phyloP scores from a whole-genome alignment of 805 yeast genomes.

The Nakazawaea populi region DNA sequence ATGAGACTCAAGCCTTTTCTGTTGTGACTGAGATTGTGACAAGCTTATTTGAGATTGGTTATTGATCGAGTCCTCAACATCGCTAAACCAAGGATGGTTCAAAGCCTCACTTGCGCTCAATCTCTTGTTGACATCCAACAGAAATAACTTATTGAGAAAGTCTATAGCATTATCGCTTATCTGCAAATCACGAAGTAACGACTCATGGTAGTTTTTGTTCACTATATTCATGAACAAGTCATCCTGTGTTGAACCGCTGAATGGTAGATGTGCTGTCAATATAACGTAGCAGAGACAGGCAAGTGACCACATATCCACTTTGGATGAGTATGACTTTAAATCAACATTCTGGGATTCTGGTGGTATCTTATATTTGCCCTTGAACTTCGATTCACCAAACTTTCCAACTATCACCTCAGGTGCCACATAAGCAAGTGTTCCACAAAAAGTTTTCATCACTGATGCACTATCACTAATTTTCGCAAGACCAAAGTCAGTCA shows the following conservation, averaged over 20 bases:
- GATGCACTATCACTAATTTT: constrained; percentile 81
- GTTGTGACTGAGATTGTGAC: constrained; percentile 69
- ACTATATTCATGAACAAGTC: constrained; percentile 73
- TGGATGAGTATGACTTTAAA: constrained; percentile 54
- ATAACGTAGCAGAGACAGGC: constrained; percentile 93
- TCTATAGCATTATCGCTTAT: constrained; percentile 28
- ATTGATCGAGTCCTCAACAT: constrained; percentile 17
- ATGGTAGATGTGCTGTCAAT: constrained; percentile 89
- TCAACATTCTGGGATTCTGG: constrained; percentile 13
- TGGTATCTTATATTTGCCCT: constrained; percentile 10
- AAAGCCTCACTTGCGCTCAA: constrained; percentile 74
- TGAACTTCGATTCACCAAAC: constrained; percentile 30
- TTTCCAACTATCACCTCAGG: constrained; percentile 79
- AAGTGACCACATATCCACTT: constrained; percentile 96
- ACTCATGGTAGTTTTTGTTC: constrained; percentile 73
- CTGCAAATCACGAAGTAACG: constrained; percentile 50
- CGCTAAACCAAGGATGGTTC: constrained; percentile 72
- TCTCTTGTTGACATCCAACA: constrained; percentile 69
- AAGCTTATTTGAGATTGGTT: constrained; percentile 44
- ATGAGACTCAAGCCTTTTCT: constrained; percentile 36
- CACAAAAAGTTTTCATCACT: constrained; percentile 93
- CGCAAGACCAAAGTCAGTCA: constrained; percentile 95
- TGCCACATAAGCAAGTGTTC: constrained; percentile 94
- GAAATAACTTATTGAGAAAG: constrained; percentile 65
- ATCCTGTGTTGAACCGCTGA: constrained; percentile 88